phyloP scores from a whole-genome alignment of 306 rosid species.

The Abrus pulchellus region DNA sequence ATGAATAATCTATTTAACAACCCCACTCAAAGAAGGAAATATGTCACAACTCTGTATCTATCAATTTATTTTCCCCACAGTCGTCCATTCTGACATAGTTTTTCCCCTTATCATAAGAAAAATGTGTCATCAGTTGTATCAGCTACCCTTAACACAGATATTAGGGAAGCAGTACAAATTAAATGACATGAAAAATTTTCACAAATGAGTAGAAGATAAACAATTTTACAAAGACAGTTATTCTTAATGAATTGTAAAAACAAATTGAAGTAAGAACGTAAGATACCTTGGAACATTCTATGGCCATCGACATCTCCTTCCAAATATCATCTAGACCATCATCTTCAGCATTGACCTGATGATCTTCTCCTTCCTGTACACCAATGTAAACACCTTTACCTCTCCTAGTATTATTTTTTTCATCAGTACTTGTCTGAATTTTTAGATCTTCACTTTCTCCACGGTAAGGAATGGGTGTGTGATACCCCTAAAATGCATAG shows the following conservation, averaged over 20 bases:
- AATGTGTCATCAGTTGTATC: neutral
- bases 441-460: conserved; percentile 47
- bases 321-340: conserved; percentile 84
- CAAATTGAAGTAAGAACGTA: conserved; percentile 30
- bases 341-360: conserved; percentile 52
- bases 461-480: conserved; percentile 39
- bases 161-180: neutral
- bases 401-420: conserved; percentile 40
- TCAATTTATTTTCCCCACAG: neutral
- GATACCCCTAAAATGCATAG: conserved; percentile 54
- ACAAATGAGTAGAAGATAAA: conserved; percentile 17
- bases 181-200: conserved; percentile 14
- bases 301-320: conserved; percentile 86
- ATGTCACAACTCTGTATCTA: conserved; percentile 21
- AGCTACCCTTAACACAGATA: neutral
- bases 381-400: conserved; percentile 80
- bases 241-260: conserved; percentile 24
- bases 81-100: neutral
- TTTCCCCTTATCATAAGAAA: neutral
- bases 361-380: conserved; percentile 62
- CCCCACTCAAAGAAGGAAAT: conserved; percentile 13
- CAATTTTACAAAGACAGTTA: conserved; percentile 16
- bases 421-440: conserved; percentile 36
- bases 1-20: neutral
- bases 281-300: conserved; percentile 82